Evolutionary conservation across 805 yeast genomes (phyloP).

Genomic region (Saturnispora bothae): DNA sequence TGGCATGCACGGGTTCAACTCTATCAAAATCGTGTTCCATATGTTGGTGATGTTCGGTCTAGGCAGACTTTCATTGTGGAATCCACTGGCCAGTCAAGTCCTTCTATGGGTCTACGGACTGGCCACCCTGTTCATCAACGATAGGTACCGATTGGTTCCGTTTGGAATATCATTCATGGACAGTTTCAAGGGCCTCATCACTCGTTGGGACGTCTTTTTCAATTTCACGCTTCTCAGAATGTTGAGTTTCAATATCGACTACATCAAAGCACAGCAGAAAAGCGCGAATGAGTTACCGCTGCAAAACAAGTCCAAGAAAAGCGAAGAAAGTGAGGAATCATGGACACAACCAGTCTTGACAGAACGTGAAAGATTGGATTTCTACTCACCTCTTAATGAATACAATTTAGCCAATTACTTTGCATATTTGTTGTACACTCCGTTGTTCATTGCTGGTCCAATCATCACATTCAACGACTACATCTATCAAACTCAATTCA

Average conservation of each 20-base stretch:
- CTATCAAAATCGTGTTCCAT: slow-evolving; percentile 51
- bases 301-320: slow-evolving; percentile 11
- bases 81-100: slow-evolving; percentile 30
- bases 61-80: slow-evolving; percentile 28
- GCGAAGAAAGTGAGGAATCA: slow-evolving; percentile 9
- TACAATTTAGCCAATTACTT: slow-evolving; percentile 59
- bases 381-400: slow-evolving; percentile 48
- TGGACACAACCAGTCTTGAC: slow-evolving; percentile 23
- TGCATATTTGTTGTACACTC: slow-evolving; percentile 75
- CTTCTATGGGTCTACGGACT: slow-evolving; percentile 73
- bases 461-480: slow-evolving; percentile 88
- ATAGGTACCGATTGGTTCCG: slow-evolving; percentile 44
- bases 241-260: slow-evolving; percentile 77
- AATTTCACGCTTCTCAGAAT: slow-evolving; percentile 81
- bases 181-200: slow-evolving; percentile 62
- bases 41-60: slow-evolving; percentile 42
- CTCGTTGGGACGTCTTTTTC: slow-evolving; percentile 93
- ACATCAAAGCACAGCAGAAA: slow-evolving; percentile 31
- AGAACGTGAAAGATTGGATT: slow-evolving; percentile 56
- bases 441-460: slow-evolving; percentile 93
- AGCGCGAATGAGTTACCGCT: slow-evolving; percentile 7
- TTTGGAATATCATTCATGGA: slow-evolving; percentile 46
- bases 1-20: slow-evolving; percentile 74
- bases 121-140: slow-evolving; percentile 69
- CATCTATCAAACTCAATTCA: slow-evolving; percentile 55